Conservation (phyloP, 78 protist species). For the Corallochytrium limacisporum region DNA sequence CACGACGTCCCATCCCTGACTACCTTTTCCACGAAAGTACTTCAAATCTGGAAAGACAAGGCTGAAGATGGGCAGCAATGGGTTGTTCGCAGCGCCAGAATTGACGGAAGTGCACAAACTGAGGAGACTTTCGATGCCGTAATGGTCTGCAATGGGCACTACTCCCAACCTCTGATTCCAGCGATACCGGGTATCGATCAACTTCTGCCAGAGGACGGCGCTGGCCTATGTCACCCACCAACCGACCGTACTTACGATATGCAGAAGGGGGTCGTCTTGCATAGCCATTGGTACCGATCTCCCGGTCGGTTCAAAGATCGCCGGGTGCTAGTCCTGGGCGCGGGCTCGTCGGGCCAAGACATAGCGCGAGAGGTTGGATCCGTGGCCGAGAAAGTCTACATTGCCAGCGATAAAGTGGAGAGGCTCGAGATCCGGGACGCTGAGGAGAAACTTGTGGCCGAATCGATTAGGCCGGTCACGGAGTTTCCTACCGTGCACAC, state of each 20-base stretch:
- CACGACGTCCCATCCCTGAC: background rate
- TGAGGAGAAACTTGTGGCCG: no score
- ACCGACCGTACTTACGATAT: background rate
- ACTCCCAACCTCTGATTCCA: background rate
- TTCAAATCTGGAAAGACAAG: no score
- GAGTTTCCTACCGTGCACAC: no score
- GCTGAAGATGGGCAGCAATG: background rate
- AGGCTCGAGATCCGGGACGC: no score
- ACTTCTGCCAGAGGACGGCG: background rate
- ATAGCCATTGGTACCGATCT: background rate
- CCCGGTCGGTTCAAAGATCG: background rate
- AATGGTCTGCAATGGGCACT: slow-evolving; percentile 5
- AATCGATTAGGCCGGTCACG: no score
- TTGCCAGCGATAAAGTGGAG: no score
- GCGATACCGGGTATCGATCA: background rate
- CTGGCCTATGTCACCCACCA: no score
- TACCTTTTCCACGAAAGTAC: background rate
- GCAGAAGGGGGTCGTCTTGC: background rate
- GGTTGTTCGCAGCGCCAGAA: background rate
- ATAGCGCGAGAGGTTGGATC: background rate
- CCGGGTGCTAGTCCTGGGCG: background rate
- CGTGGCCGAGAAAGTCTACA: background rate
- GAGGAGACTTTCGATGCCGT: background rate
- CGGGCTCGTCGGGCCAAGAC: background rate
- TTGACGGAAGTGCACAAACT: background rate